Base-by-base conservation (phyloP, 1,284 basidiomycete genomes). In the Fomitopsis betulina region DNA sequence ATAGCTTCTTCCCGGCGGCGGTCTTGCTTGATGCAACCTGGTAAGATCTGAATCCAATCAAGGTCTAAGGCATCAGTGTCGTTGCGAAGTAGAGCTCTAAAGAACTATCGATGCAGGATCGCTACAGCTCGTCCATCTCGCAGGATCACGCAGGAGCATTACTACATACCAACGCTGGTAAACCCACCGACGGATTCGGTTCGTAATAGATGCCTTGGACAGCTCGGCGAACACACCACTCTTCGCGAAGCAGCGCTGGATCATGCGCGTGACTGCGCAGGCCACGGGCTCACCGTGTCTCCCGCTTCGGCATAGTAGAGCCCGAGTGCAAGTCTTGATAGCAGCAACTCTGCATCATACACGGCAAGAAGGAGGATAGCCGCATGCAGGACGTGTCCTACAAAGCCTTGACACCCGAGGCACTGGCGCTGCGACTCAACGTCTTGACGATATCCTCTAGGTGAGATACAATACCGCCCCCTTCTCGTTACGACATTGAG, bases 381-480 rank as follows among this genome's bases (percentile, higher is more conserved):
- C 15, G 25, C 17, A 17, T 55, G 35, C 52, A 50, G 17, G 43
- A 33, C 30, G 38, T 15, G 38, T 58, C 19, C n/a, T 56, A 40
- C 57, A 53, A 13, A 42, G 58, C 1, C n/a, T 58, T 15, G 57
- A 56, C 35, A 50, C 35, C 9, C 4, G 33, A 61, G 2, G 53
- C 56, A 3, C 56, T 54, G n/a, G 19, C 42, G 35, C 1, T n/a
- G n/a, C n/a, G n/a, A n/a, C n/a, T n/a, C n/a, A n/a, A 15, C 56
- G 1, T 56, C 35, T 58, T 19, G 42, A 55, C 15, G 54, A 53
- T 35, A 45, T 61, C 19, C 47, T 15, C 17, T 53, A 60, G 56
- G 59, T 60, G 37, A 38, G 58, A 35, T 19, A 15, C 9, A 27
- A 15, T 10, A 35, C 33, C 6, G 9, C 42, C 9, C 23, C 12